phyloP scores from a whole-genome alignment of 148 eudicot species.

The Cornus controversa region DNA sequence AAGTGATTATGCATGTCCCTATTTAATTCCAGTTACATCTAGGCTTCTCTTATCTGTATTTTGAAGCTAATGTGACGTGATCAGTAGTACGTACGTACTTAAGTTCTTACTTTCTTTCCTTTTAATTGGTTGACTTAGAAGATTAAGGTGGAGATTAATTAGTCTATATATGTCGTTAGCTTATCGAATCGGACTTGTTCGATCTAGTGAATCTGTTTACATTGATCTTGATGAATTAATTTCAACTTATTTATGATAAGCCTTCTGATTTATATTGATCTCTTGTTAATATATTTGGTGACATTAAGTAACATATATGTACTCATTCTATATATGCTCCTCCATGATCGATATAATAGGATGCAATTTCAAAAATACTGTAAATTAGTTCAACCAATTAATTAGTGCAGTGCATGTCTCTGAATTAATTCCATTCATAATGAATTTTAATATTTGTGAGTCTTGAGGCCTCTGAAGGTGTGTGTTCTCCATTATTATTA shows the following conservation, averaged over 20 bases:
- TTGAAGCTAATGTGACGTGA: not conserved
- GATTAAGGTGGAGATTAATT: not conserved
- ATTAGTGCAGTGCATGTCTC: no score
- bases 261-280: no score
- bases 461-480: no score
- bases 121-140: not conserved
- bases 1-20: no score
- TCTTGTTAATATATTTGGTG: no score
- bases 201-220: not conserved
- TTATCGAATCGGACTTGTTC: not conserved
- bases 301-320: no score
- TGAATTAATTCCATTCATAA: no score
- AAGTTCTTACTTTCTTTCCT: not conserved
- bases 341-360: not conserved
- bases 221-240: no score
- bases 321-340: not conserved
- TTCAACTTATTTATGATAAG: no score
- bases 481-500: not conserved
- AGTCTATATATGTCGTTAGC: not conserved
- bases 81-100: no score
- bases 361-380: not conserved
- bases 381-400: no score
- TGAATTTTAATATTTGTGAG: no score
- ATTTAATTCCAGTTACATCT: not conserved
- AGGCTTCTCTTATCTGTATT: not conserved